Conservation (phyloP, 2,329 filamentous ascomycete genomes). For the Chalaropsis ovoidea region DNA sequence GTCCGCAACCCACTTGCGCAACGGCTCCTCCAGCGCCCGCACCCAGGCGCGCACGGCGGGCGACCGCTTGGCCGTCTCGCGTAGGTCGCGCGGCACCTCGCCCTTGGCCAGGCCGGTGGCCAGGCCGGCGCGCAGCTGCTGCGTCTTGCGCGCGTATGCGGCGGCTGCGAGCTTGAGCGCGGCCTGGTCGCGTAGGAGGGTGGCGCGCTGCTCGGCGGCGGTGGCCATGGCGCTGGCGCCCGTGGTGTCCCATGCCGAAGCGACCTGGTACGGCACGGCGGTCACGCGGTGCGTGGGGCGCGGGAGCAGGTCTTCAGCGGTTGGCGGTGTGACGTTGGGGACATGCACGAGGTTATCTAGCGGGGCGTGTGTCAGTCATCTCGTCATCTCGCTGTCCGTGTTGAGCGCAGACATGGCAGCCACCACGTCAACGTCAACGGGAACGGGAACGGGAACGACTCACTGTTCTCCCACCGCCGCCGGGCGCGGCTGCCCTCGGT, state of each 20-base stretch:
- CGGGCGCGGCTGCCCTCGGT: slow-evolving; percentile 82
- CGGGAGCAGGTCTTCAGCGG: slow-evolving; percentile 72
- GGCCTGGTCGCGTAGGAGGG: slow-evolving; percentile 37
- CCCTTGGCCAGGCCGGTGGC: slow-evolving; percentile 40
- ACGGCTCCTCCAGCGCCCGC: slow-evolving; percentile 73
- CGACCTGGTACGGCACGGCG: slow-evolving; percentile 78
- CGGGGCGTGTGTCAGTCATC: neutral
- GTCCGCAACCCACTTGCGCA: slow-evolving; percentile 62
- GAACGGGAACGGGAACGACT: slow-evolving; percentile 28
- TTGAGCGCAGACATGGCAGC: neutral
- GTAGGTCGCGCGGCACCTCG: slow-evolving; percentile 67
- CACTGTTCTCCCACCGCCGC: slow-evolving; percentile 92
- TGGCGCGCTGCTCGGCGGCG: slow-evolving; percentile 26
- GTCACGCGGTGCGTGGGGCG: slow-evolving; percentile 70
- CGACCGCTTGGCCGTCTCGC: slow-evolving; percentile 67
- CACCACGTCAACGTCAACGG: neutral
- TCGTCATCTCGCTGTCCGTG: neutral
- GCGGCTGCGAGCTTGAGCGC: slow-evolving; percentile 40
- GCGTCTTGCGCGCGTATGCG: slow-evolving; percentile 38
- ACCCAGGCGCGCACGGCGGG: slow-evolving; percentile 71
- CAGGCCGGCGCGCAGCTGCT: slow-evolving; percentile 36
- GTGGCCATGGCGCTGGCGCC: neutral
- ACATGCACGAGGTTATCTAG: slow-evolving; percentile 77
- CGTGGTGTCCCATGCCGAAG: slow-evolving; percentile 64
- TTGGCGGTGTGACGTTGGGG: slow-evolving; percentile 73